phyloP scores from a whole-genome alignment of 768 basidiomycete genomes.

The Lentinula aciculospora region DNA sequence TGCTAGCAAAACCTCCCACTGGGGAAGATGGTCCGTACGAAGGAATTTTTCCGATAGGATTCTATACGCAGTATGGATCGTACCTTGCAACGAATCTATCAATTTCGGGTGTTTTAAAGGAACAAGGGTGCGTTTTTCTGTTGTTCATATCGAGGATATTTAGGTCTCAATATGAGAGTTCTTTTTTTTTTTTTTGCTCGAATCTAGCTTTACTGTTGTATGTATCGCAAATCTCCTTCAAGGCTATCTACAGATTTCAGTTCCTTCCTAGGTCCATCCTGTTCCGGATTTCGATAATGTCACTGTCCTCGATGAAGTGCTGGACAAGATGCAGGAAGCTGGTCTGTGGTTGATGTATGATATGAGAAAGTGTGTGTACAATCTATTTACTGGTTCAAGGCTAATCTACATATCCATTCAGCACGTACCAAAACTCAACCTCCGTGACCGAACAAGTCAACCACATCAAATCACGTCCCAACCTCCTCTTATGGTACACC shows the following conservation, averaged over 20 bases:
- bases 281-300: constrained; percentile 61
- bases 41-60: constrained; percentile 68
- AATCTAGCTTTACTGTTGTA: constrained; percentile 40
- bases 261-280: constrained; percentile 51
- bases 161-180: no score
- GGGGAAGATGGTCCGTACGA: constrained; percentile 45
- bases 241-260: constrained; percentile 26
- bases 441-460: constrained; percentile 66
- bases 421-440: constrained; percentile 60
- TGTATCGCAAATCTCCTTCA: constrained; percentile 17
- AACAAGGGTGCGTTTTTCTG: constrained; percentile 53
- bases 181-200: no score
- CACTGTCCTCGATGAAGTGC: constrained; percentile 47
- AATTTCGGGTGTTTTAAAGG: constrained; percentile 49
- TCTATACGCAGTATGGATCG: constrained; percentile 57
- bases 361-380: constrained; percentile 51
- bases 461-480: constrained; percentile 57
- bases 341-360: constrained; percentile 77
- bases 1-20: constrained; percentile 45
- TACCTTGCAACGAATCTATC: constrained; percentile 49
- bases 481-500: constrained; percentile 71
- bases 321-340: constrained; percentile 69
- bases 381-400: background rate
- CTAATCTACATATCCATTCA: constrained; percentile 14
- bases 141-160: no score